Conservation (phyloP, 1,139 yeast genomes). For the Pichia sp. region DNA sequence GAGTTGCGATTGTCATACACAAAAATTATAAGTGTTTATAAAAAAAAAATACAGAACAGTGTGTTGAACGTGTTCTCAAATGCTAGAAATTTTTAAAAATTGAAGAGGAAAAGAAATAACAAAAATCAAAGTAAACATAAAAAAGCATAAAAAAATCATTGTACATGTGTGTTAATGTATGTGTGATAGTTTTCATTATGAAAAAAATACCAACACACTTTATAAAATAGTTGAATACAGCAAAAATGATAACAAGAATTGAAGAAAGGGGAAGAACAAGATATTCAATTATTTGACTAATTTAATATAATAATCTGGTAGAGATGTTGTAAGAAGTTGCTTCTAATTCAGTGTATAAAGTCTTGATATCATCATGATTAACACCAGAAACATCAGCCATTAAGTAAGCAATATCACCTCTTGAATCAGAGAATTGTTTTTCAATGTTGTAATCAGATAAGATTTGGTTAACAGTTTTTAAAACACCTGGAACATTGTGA, state of each 20-base stretch:
- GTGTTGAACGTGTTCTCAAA: constrained; percentile 12
- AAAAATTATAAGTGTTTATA: too few species aligned
- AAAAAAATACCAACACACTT: background rate
- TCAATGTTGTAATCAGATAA: constrained; percentile 93
- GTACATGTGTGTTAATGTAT: background rate
- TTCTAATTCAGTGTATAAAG: constrained; percentile 78
- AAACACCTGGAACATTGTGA: constrained; percentile 98
- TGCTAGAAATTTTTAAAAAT: constrained; percentile 1
- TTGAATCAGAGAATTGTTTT: constrained; percentile 94
- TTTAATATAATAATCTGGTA: constrained; percentile 79
- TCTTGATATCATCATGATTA: constrained; percentile 71
- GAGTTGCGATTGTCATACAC: too few species aligned
- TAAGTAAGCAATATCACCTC: constrained; percentile 92
- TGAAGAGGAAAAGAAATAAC: background rate
- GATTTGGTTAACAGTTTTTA: constrained; percentile 94
- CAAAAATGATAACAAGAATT: background rate
- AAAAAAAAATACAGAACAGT: too few species aligned
- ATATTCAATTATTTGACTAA: too few species aligned
- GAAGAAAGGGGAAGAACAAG: background rate
- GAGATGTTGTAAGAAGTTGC: constrained; percentile 87
- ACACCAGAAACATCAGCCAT: constrained; percentile 97
- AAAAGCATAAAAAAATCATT: constrained; percentile 3
- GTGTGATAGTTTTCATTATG: background rate
- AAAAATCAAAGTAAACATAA: background rate
- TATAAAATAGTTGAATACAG: constrained; percentile 9